phyloP scores from a whole-genome alignment of 306 rosid genomes.

The Quercus ilex region DNA sequence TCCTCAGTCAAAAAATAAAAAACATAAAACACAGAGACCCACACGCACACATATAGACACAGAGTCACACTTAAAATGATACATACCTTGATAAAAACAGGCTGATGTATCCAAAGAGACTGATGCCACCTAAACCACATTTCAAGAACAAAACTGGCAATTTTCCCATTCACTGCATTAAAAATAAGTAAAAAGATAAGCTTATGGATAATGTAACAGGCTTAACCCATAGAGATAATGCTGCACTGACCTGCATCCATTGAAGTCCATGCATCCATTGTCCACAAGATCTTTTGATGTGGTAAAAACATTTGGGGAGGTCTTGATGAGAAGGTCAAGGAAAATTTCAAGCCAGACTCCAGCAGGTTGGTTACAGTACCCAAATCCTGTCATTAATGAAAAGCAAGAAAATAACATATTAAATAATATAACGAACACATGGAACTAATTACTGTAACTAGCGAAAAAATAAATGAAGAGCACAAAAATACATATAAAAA shows the following conservation, averaged over 20 bases:
- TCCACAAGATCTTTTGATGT: slow-evolving; percentile 77
- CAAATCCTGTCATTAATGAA: slow-evolving; percentile 37
- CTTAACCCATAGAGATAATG: neutral
- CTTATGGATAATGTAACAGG: slow-evolving; percentile 1
- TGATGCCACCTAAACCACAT: slow-evolving; percentile 98
- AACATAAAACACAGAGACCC: neutral
- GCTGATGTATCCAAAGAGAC: slow-evolving; percentile 64
- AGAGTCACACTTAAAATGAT: neutral
- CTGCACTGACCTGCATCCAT: slow-evolving; percentile 60
- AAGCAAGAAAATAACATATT: slow-evolving; percentile 12
- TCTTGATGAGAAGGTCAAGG: slow-evolving; percentile 71
- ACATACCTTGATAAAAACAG: slow-evolving; percentile 52
- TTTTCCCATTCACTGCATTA: slow-evolving; percentile 46
- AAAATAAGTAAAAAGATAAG: neutral
- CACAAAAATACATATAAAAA: neutral
- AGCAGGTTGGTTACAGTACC: slow-evolving; percentile 35
- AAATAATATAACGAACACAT: neutral
- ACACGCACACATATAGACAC: neutral
- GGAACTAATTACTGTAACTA: neutral
- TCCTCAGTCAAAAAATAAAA: neutral
- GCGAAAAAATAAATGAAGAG: neutral
- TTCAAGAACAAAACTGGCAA: slow-evolving; percentile 64
- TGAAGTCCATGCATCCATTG: slow-evolving; percentile 45
- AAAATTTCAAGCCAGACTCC: slow-evolving; percentile 52
- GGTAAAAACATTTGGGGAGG: slow-evolving; percentile 85